Base-by-base conservation (phyloP, 2,329 filamentous ascomycete species). In the Diaporthe sp. region DNA sequence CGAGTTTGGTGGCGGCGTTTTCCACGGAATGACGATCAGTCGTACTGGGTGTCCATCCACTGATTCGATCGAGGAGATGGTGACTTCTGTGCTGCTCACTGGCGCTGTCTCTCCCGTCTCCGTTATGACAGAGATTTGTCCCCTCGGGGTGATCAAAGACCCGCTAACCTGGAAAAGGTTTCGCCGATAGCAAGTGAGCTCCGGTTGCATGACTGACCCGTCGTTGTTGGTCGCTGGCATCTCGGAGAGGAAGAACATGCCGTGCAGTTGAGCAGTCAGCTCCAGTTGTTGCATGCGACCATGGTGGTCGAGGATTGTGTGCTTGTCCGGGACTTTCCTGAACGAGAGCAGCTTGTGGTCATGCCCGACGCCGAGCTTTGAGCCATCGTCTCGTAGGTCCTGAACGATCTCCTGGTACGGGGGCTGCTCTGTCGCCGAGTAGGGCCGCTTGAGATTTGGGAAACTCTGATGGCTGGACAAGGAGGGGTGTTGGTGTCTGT, bases 121-220 rank as follows among this genome's bases (percentile, higher is more conserved):
- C 25, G 92, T 94, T 82, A 97, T 88, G 72, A 98, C 91, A 69
- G 93, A 97, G 72, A 96, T 87, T 76, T 95, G 89, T 37, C 92
- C 92, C 76, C 94, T 88, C 2, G 96, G 95, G 19, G 96, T 89
- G 53, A 95, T 95, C 73, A 98, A 90, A 7, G 93, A 95, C 73
- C 96, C 96, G 75, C 95, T 97, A 80, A 98, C 97, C 83, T 98
- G 96, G 84, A 98, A 98, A 65, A 98, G 87, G 81, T 98, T 98
- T 63, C 96, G 92, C 77, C 96, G 93, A 84, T 98, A 98, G 88
- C 96, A 98, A 4, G 96, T 98, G 82, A 98, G 84, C 84, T 98
- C 96, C 70, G 91, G 94, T 81, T 94, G 93, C 66, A 92, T 85
- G 61, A 88, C 82, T 59, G 83, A 86, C 74, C 89, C 90, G 77